phyloP scores from a whole-genome alignment of 768 basidiomycete species.

The Phlebiopsis gigantea region DNA sequence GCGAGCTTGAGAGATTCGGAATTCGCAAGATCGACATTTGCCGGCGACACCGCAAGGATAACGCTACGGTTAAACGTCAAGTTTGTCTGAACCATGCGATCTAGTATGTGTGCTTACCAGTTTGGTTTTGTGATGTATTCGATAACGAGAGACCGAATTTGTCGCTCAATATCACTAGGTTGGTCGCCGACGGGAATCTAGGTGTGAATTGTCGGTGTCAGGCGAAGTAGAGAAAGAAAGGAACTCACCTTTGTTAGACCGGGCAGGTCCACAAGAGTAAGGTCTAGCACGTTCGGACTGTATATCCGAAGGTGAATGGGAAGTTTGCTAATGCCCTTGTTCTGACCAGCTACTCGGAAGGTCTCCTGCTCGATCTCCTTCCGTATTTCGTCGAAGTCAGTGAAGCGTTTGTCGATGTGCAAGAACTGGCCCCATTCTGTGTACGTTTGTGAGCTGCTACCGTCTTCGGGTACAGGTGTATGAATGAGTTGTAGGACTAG shows the following conservation, averaged over 20 bases:
- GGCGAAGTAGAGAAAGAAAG: neutral
- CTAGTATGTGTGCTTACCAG: constrained; percentile 46
- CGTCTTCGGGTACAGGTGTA: constrained; percentile 58
- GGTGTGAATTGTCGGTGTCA: neutral
- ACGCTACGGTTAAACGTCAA: constrained; percentile 48
- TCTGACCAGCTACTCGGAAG: constrained; percentile 94
- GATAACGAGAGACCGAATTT: constrained; percentile 90
- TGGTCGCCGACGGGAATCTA: constrained; percentile 96
- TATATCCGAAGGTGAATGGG: constrained; percentile 95
- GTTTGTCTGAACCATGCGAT: neutral
- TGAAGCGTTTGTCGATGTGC: constrained; percentile 93
- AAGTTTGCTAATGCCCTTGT: constrained; percentile 95
- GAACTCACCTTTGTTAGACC: constrained; percentile 85
- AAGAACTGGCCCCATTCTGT: constrained; percentile 97
- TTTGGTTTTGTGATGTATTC: constrained; percentile 98
- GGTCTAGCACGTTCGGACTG: constrained; percentile 90
- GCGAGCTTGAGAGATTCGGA: constrained; percentile 97
- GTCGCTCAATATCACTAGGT: constrained; percentile 95
- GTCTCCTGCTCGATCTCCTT: constrained; percentile 99
- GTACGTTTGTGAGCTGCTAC: constrained; percentile 34
- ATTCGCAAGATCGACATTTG: constrained; percentile 98
- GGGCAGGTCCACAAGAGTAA: constrained; percentile 95
- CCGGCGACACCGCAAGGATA: constrained; percentile 93
- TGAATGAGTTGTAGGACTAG: constrained; percentile 95
- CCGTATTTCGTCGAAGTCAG: constrained; percentile 92